Conservation (phyloP, 2,329 filamentous ascomycete species). For the Penicillium nordicum region DNA sequence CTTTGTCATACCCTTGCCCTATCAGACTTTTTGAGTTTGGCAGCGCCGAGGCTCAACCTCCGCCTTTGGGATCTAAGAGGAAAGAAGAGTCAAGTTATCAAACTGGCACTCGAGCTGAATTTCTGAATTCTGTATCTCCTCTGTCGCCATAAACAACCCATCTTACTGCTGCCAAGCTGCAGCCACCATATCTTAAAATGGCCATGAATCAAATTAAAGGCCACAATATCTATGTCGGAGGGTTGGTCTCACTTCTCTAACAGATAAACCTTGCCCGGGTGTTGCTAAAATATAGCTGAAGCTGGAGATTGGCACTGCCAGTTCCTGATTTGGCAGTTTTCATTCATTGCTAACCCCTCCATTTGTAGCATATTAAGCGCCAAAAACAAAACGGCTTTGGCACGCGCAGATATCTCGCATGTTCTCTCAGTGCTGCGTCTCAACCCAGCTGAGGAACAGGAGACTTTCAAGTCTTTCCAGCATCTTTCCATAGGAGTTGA, state of each 20-base stretch:
- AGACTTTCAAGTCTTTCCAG: constrained; percentile 60
- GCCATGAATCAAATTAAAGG: constrained; percentile 65
- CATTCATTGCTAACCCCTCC: constrained; percentile 7
- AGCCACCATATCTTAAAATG: constrained; percentile 22
- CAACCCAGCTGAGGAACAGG: constrained; percentile 52
- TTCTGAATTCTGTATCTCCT: neutral
- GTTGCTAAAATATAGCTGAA: neutral
- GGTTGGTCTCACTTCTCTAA: constrained; percentile 50
- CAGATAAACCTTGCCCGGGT: neutral
- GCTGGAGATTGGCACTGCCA: neutral
- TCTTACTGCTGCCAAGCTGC: neutral
- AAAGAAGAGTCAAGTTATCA: constrained; percentile 4
- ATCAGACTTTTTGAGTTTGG: constrained; percentile 10
- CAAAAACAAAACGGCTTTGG: constrained; percentile 66
- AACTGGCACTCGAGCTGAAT: neutral
- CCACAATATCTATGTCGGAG: constrained; percentile 72
- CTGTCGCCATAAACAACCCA: neutral
- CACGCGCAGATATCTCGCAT: constrained; percentile 76
- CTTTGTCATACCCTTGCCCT: constrained; percentile 15
- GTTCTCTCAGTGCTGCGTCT: constrained; percentile 77
- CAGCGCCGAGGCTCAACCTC: constrained; percentile 19
- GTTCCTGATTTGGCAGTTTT: neutral
- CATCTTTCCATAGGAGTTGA: constrained; percentile 82
- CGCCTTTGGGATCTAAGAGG: constrained; percentile 10
- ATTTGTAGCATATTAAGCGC: constrained; percentile 70